These are phyloP conservation scores for Drechslera avenae DNA, from an alignment of 2,329 filamentous ascomycete species.

Conservation along the genomic window DNA sequence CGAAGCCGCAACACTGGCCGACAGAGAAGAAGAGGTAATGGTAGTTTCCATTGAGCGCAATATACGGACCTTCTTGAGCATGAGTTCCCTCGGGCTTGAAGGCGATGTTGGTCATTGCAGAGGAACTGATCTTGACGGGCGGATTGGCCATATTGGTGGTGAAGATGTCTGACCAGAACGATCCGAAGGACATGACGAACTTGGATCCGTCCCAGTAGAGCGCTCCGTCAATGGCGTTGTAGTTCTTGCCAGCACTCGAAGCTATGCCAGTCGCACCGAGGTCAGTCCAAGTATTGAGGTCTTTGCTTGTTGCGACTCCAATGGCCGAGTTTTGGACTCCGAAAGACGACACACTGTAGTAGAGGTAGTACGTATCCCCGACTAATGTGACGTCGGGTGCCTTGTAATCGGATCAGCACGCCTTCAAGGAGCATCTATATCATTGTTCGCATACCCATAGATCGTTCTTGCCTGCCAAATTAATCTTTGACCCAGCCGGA, in stretches of 20 bases:
- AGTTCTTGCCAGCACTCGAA: conserved; percentile 46
- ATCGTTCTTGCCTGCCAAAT: conserved; percentile 54
- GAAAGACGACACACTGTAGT: conserved; percentile 69
- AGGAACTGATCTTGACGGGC: conserved; percentile 39
- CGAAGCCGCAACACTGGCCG: conserved; percentile 67
- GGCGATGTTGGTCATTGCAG: conserved; percentile 55
- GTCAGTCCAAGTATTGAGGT: conserved; percentile 65
- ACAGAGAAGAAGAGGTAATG: conserved; percentile 70
- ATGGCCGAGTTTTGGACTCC: conserved; percentile 67
- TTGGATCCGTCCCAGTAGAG: conserved; percentile 51
- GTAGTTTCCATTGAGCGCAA: conserved; percentile 61
- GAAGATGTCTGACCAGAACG: conserved; percentile 71
- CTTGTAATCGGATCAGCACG: conserved; percentile 42
- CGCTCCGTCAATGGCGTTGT: conserved; percentile 60
- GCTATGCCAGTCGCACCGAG: conserved; percentile 60
- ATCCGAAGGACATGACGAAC: conserved; percentile 66
- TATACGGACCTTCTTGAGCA: conserved; percentile 62
- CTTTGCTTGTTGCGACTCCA: conserved; percentile 59
- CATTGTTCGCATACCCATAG: conserved; percentile 52
- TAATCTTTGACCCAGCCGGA: conserved; percentile 53
- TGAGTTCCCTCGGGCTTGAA: conserved; percentile 59
- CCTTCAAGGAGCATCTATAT: background rate
- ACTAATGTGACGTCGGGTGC: conserved; percentile 67
- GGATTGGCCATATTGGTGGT: conserved; percentile 58
- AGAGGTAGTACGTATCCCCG: conserved; percentile 66